These are phyloP conservation scores for Colletotrichum siamense DNA, from an alignment of 2,329 filamentous ascomycete species.

Conservation along the genomic window DNA sequence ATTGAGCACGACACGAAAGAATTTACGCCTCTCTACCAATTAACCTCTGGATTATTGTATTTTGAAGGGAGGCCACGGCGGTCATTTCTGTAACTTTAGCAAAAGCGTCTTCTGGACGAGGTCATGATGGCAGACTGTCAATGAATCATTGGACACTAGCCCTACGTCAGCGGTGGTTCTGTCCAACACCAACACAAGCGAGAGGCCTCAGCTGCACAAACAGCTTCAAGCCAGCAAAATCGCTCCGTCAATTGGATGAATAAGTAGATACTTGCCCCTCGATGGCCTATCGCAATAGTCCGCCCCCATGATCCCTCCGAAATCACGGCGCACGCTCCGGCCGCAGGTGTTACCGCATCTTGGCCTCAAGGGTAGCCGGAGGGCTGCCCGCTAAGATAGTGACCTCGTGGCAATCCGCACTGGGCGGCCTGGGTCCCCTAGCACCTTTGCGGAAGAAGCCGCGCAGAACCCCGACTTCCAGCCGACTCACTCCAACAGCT, in stretches of 20 bases:
- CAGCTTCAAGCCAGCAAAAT: background rate
- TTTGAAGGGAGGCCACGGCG: background rate
- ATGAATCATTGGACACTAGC: background rate
- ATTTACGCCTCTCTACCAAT: background rate
- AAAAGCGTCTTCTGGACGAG: background rate
- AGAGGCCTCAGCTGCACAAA: background rate
- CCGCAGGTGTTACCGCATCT: background rate
- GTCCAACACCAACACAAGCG: background rate
- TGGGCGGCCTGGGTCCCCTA: background rate
- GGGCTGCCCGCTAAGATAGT: background rate
- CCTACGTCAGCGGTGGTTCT: background rate
- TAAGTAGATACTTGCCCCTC: background rate
- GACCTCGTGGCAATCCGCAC: background rate
- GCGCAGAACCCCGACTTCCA: background rate
- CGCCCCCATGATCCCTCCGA: background rate
- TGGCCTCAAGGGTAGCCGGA: background rate
- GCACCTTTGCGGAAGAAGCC: background rate
- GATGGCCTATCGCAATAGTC: background rate
- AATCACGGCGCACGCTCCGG: background rate
- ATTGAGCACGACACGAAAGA: constrained; percentile 12
- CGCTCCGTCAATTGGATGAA: background rate
- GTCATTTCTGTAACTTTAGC: background rate
- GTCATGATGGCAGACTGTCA: background rate
- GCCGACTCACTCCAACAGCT: background rate
- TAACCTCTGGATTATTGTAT: background rate